Base-by-base conservation (phyloP, 495 filamentous ascomycete genomes). In the Sordaria brevicollis region DNA sequence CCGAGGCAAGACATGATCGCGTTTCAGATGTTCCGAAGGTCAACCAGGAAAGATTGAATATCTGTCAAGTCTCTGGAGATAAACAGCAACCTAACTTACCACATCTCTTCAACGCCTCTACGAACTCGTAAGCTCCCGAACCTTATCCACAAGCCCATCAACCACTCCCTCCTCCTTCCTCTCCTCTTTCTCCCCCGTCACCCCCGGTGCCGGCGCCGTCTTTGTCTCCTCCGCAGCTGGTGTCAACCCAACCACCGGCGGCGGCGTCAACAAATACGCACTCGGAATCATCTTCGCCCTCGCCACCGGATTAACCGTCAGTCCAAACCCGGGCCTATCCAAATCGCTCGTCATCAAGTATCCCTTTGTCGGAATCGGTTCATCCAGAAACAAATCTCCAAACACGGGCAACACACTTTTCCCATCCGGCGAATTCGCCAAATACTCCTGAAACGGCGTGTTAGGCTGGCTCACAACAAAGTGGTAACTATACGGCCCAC, bases 401-500 rank as follows among this genome's bases (percentile, higher is more conserved):
- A 97, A 97, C 13, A 97, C 93, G 3, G 93, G 93, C 72, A 91
- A 81, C 35, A 97, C 93, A 37, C 87, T 91, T 83, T 93, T 92
- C 35, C 93, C 93, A 72, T 97, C 93, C 0, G 93, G 85, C 1
- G 92, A 95, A 79, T 97, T 97, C 73, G 93, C 92, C 10, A 97
- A 86, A 73, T 97, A 97, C 80, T 97, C 93, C 79, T 96, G 92
- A 84, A 97, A 97, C 21, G 93, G 93, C 41, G 90, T 90, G 81
- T 96, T 96, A 21, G 90, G 86, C 79, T 96, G 93, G 41, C 92
- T 93, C 72, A 96, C 88, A 54, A 96, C 93, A 73, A 93, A 96
- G 82, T 97, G 93, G 82, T 97, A 97, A 72, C 91, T 93, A 84
- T 97, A 97, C 3, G 93, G 90, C 4, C 93, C 93, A 67, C 90